Percentiles rank a stretch among this genome's conserved stretches.
phyloP scores from a whole-genome alignment of 768 basidiomycete genomes.

The Lactarius vividus region DNA sequence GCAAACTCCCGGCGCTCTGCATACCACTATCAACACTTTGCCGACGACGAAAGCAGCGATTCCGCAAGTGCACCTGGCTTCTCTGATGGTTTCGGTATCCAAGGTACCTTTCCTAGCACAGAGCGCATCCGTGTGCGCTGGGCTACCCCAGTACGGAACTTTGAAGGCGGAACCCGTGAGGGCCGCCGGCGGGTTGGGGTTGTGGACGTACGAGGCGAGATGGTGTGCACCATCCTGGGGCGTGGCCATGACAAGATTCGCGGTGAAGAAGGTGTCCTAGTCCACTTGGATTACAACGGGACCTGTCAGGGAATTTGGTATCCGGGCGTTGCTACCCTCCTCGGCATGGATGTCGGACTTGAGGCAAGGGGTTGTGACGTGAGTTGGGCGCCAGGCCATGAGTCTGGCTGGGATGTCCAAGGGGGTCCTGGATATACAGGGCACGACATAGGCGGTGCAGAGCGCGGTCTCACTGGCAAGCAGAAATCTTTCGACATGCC shows the following conservation, averaged over 20 bases:
- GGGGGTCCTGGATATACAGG: slow-evolving; percentile 72
- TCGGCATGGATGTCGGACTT: slow-evolving; percentile 74
- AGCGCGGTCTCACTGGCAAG: slow-evolving; percentile 25
- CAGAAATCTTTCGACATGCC: slow-evolving; percentile 40
- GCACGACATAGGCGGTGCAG: slow-evolving; percentile 52
- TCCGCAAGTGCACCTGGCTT: slow-evolving; percentile 54
- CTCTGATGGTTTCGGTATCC: slow-evolving; percentile 62
- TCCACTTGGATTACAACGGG: slow-evolving; percentile 69
- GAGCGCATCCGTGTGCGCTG: slow-evolving; percentile 75
- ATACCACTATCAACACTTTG: slow-evolving; percentile 65
- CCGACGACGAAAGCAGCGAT: slow-evolving; percentile 81
- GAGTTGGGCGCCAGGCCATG: slow-evolving; percentile 55
- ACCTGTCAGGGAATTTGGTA: slow-evolving; percentile 78
- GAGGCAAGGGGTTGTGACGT: slow-evolving; percentile 68
- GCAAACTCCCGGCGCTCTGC: slow-evolving; percentile 46
- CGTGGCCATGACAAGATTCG: slow-evolving; percentile 39
- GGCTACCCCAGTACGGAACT: slow-evolving; percentile 45
- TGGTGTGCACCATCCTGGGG: slow-evolving; percentile 59
- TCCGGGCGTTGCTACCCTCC: slow-evolving; percentile 76
- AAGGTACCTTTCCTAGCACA: slow-evolving; percentile 74
- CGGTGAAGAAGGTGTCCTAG: slow-evolving; percentile 48
- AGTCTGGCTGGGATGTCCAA: slow-evolving; percentile 56
- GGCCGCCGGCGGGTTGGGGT: slow-evolving; percentile 69
- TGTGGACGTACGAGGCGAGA: slow-evolving; percentile 62
- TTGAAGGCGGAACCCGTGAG: slow-evolving; percentile 51